phyloP scores from a whole-genome alignment of 2,329 filamentous ascomycete species.

The Penicillium polonicum region DNA sequence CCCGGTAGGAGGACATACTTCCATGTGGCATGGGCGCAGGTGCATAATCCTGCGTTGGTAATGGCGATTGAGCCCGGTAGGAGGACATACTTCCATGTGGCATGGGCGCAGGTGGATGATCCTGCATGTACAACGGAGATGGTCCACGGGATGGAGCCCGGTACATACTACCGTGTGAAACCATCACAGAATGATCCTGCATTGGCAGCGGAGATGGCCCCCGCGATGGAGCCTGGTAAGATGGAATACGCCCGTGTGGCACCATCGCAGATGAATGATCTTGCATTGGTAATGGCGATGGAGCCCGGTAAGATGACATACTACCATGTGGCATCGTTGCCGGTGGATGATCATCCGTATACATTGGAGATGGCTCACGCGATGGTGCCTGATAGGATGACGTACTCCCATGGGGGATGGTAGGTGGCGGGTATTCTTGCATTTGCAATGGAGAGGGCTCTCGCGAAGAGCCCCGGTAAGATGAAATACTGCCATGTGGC shows the following conservation, averaged over 20 bases:
- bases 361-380: conserved; percentile 29
- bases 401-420: conserved; percentile 4
- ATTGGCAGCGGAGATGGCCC: conserved; percentile 1
- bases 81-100: conserved; percentile 4
- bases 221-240: conserved; percentile 9
- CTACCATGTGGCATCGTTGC: not conserved
- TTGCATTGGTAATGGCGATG: not conserved
- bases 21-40: not conserved
- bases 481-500: conserved; percentile 6
- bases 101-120: not conserved
- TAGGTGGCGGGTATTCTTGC: conserved; percentile 26
- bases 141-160: conserved; percentile 22
- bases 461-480: conserved; percentile 17
- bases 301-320: conserved; percentile 3
- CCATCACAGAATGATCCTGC: conserved; percentile 2
- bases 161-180: conserved; percentile 8
- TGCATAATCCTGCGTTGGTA: not conserved
- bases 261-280: conserved; percentile 8
- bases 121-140: conserved; percentile 38
- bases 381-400: conserved; percentile 12
- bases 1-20: conserved; percentile 5
- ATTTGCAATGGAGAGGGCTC: conserved; percentile 35
- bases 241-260: conserved; percentile 7
- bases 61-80: conserved; percentile 4
- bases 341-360: conserved; percentile 33